A percentile compares a stretch with the other conserved stretches of the same genome.
Conservation (phyloP, 2,329 filamentous ascomycete genomes). For the Colletotrichum musae region DNA sequence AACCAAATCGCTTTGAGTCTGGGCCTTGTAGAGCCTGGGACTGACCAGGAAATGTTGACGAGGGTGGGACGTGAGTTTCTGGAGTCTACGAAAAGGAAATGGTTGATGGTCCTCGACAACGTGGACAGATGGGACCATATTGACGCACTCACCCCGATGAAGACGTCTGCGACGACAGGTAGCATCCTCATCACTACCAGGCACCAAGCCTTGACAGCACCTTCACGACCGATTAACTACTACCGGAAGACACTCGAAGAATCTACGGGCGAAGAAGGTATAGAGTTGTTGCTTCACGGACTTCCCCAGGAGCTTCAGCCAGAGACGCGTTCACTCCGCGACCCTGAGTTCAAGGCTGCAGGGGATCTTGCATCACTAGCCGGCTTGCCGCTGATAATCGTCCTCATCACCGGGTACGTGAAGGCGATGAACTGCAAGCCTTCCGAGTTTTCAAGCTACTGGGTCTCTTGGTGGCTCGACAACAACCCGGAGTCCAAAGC, state of each 20-base stretch:
- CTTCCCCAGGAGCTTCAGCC: conserved; percentile 36
- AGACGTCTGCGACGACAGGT: conserved; percentile 38
- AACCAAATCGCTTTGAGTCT: conserved; percentile 39
- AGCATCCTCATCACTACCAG: conserved; percentile 42
- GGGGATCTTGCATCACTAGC: conserved; percentile 41
- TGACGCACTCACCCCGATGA: conserved; percentile 40
- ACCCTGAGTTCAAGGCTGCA: conserved; percentile 42
- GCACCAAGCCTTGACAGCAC: conserved; percentile 22
- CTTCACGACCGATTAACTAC: conserved; percentile 38
- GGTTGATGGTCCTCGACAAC: conserved; percentile 44
- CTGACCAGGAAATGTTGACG: conserved; percentile 35
- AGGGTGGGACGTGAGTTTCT: conserved; percentile 39
- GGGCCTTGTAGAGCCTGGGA: conserved; percentile 16
- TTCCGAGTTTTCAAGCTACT: conserved; percentile 41
- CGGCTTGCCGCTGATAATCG: conserved; percentile 39
- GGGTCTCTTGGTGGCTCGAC: conserved; percentile 40
- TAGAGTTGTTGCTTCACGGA: conserved; percentile 36
- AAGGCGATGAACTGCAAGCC: conserved; percentile 39
- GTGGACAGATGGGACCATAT: conserved; percentile 41
- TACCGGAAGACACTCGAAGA: conserved; percentile 39
- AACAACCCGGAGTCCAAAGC: conserved; percentile 17
- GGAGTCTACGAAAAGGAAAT: conserved; percentile 37
- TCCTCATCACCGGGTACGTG: conserved; percentile 42
- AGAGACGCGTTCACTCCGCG: conserved; percentile 14
- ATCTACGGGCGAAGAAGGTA: conserved; percentile 32